A percentile compares a stretch with the other conserved stretches of the same genome.
phyloP scores from a whole-genome alignment of 2,329 filamentous ascomycete genomes.

The Epicoccum nigrum region DNA sequence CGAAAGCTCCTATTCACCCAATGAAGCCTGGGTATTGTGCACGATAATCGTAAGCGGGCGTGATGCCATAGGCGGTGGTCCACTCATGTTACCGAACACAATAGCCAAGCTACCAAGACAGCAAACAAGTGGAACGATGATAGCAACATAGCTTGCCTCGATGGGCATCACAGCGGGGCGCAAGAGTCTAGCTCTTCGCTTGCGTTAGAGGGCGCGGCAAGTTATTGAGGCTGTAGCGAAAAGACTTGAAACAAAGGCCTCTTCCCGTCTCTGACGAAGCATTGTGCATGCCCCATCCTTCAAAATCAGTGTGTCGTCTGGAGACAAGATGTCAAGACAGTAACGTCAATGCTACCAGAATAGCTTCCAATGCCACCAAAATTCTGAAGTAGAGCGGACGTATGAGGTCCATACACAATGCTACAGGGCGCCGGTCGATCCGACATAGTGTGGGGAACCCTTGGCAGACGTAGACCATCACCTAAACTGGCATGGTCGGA shows the following conservation, averaged over 20 bases:
- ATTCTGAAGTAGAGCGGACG: slow-evolving; percentile 8
- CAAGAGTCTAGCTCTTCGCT: slow-evolving; percentile 24
- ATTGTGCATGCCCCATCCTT: too few species aligned
- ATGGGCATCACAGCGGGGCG: slow-evolving; percentile 23
- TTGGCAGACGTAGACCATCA: slow-evolving; percentile 42
- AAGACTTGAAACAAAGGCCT: slow-evolving; percentile 2
- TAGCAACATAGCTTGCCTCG: slow-evolving; percentile 20
- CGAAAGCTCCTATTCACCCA: slow-evolving; percentile 19
- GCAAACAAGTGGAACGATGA: slow-evolving; percentile 27
- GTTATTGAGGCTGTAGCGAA: slow-evolving; percentile 20
- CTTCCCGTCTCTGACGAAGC: too few species aligned
- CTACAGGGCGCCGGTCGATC: slow-evolving; percentile 29
- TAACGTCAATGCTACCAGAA: background rate
- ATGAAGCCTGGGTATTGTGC: slow-evolving; percentile 20
- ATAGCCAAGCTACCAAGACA: slow-evolving; percentile 25
- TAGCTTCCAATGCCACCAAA: background rate
- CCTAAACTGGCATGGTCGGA: slow-evolving; percentile 22
- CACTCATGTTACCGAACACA: slow-evolving; percentile 23
- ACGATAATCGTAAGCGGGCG: slow-evolving; percentile 20
- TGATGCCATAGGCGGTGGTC: slow-evolving; percentile 22
- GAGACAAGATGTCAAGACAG: too few species aligned
- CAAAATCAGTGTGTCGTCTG: too few species aligned
- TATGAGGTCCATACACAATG: slow-evolving; percentile 25
- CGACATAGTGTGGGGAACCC: slow-evolving; percentile 35
- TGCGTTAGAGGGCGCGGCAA: slow-evolving; percentile 17